phyloP scores from a whole-genome alignment of 495 filamentous ascomycete species.

The Cudoniella acicularis region DNA sequence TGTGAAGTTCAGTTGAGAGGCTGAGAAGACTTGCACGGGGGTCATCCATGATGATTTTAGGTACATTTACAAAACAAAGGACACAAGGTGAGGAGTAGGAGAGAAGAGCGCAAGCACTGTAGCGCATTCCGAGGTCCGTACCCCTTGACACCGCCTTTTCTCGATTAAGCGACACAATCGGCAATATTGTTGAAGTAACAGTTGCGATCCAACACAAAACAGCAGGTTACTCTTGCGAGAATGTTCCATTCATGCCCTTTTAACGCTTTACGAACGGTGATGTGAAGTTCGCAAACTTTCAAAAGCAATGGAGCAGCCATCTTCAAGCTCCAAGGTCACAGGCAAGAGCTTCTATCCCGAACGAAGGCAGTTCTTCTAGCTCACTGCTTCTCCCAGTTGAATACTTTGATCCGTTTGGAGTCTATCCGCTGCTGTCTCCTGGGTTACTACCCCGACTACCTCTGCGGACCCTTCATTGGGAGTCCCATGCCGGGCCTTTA shows the following conservation, averaged over 20 bases:
- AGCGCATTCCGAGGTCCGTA: too few species aligned
- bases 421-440: slow-evolving; percentile 76
- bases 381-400: slow-evolving; percentile 39
- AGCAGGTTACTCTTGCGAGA: too few species aligned
- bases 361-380: background rate
- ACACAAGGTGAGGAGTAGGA: background rate
- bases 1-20: background rate
- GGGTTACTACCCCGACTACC: slow-evolving; percentile 76
- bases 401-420: slow-evolving; percentile 85
- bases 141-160: too few species aligned
- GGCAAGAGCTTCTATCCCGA: slow-evolving; percentile 38
- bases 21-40: background rate
- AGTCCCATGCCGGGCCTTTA: slow-evolving; percentile 83
- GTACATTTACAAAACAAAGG: background rate
- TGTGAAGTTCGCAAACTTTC: background rate
- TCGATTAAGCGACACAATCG: too few species aligned
- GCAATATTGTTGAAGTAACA: too few species aligned
- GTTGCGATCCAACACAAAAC: too few species aligned
- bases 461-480: slow-evolving; percentile 93
- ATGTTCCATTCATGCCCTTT: too few species aligned
- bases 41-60: background rate
- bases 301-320: slow-evolving; percentile 54
- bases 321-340: slow-evolving; percentile 70
- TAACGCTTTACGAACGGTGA: too few species aligned
- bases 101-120: too few species aligned